phyloP scores from a whole-genome alignment of 75 land plant genomes.

The Gnetum montanum region DNA sequence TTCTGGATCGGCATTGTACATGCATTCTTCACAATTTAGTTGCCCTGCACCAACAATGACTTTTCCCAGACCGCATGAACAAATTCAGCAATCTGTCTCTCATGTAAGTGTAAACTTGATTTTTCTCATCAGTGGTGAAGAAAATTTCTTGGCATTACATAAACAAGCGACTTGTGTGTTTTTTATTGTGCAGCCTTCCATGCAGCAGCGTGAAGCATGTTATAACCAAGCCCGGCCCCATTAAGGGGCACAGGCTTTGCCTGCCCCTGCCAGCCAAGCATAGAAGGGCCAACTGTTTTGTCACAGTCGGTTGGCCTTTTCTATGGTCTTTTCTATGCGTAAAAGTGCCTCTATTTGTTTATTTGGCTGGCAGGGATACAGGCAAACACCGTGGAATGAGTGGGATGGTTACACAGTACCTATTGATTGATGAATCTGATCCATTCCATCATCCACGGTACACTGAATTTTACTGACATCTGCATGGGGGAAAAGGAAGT shows the following conservation, averaged over 20 bases:
- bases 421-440: no score
- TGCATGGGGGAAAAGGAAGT: no score
- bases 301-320: no score
- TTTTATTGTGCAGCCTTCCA: slow-evolving; percentile 32
- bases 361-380: no score
- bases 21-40: slow-evolving; percentile 67
- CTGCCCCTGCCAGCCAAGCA: slow-evolving; percentile 72
- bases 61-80: slow-evolving; percentile 55
- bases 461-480: no score
- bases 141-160: slow-evolving; percentile 1
- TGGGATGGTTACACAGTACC: no score
- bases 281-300: slow-evolving; percentile 2
- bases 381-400: no score
- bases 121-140: background rate
- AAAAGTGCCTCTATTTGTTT: no score
- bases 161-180: background rate
- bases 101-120: slow-evolving; percentile 36
- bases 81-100: slow-evolving; percentile 49
- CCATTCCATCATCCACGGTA: no score
- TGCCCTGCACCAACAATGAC: slow-evolving; percentile 66
- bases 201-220: slow-evolving; percentile 74
- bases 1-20: slow-evolving; percentile 40
- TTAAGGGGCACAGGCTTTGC: slow-evolving; percentile 81
- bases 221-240: slow-evolving; percentile 94
- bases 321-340: no score